Percentiles rank a stretch among this genome's conserved stretches.
Evolutionary conservation across 768 basidiomycete species (phyloP).

Genomic region (Panaeolus papilionaceus): DNA sequence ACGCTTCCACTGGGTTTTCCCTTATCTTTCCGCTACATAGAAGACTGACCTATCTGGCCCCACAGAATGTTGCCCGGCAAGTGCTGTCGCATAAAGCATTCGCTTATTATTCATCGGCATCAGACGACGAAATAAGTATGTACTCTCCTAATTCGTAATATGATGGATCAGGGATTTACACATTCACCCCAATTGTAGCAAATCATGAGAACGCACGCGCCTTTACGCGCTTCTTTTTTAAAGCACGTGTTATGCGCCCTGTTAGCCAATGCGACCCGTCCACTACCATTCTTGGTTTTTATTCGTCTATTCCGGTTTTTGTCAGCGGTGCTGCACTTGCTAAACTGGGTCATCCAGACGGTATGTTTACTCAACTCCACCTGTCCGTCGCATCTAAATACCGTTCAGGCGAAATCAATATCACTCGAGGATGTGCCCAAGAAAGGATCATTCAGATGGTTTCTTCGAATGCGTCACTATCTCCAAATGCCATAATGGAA

Average conservation of each 20-base stretch:
- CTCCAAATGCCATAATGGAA: slow-evolving; percentile 65
- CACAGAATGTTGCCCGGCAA: slow-evolving; percentile 71
- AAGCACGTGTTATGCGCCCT: slow-evolving; percentile 78
- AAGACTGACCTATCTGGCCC: slow-evolving; percentile 4
- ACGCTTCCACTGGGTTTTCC: not conserved
- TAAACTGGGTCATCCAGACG: slow-evolving; percentile 86
- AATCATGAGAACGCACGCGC: slow-evolving; percentile 75
- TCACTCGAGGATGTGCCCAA: slow-evolving; percentile 70
- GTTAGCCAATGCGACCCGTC: slow-evolving; percentile 72
- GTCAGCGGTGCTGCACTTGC: slow-evolving; percentile 85
- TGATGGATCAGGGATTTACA: slow-evolving; percentile 20
- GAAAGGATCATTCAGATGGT: slow-evolving; percentile 86
- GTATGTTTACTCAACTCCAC: slow-evolving; percentile 32
- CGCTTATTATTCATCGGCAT: slow-evolving; percentile 86
- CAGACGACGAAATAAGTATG: slow-evolving; percentile 85
- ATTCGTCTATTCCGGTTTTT: slow-evolving; percentile 79
- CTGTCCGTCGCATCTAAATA: slow-evolving; percentile 2
- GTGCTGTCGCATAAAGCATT: slow-evolving; percentile 77
- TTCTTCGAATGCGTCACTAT: slow-evolving; percentile 77
- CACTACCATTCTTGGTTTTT: slow-evolving; percentile 75
- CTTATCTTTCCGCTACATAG: not conserved
- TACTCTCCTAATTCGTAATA: slow-evolving; percentile 20
- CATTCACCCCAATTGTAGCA: slow-evolving; percentile 44
- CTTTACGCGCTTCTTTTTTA: slow-evolving; percentile 88
- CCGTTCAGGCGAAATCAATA: slow-evolving; percentile 76